Conservation (phyloP, 2,329 filamentous ascomycete species). For the Talaromyces verruculosus region DNA sequence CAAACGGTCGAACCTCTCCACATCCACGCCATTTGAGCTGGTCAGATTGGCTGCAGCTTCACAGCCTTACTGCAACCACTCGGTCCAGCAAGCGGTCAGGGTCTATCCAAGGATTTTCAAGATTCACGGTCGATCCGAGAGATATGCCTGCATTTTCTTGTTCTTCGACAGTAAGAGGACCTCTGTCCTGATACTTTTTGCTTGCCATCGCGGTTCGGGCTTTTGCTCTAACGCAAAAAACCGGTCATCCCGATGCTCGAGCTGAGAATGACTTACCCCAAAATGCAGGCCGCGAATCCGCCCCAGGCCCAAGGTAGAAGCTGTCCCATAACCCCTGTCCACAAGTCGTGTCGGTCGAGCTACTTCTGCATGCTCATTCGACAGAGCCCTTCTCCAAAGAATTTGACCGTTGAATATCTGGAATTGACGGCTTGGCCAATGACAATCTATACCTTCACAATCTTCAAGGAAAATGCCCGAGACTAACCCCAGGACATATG, state of each 20-base stretch:
- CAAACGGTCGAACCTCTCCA: conserved; percentile 13
- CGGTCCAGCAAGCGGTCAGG: conserved; percentile 6
- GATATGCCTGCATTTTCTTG: neutral
- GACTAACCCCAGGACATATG: neutral
- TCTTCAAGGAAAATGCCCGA: neutral
- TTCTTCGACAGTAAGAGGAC: neutral
- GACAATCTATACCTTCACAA: neutral
- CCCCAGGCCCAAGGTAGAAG: conserved; percentile 13
- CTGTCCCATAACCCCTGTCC: conserved; percentile 13
- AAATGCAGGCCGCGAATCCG: conserved; percentile 14
- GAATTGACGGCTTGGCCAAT: conserved; percentile 15
- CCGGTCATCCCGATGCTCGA: neutral
- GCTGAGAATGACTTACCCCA: neutral
- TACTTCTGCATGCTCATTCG: conserved; percentile 21
- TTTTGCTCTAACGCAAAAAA: neutral
- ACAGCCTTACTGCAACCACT: neutral
- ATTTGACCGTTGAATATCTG: conserved; percentile 15
- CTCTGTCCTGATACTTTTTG: neutral
- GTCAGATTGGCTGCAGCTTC: conserved; percentile 11
- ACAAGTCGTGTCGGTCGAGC: neutral
- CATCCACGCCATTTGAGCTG: conserved; percentile 24
- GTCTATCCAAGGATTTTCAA: neutral
- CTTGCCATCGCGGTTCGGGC: neutral
- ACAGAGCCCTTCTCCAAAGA: neutral
- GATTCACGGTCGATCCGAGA: conserved; percentile 4